Evolutionary conservation across 345 rosid species (phyloP), one percentile per base, ranked within the genome.

Genomic region (Euphorbia lathyris): DNA sequence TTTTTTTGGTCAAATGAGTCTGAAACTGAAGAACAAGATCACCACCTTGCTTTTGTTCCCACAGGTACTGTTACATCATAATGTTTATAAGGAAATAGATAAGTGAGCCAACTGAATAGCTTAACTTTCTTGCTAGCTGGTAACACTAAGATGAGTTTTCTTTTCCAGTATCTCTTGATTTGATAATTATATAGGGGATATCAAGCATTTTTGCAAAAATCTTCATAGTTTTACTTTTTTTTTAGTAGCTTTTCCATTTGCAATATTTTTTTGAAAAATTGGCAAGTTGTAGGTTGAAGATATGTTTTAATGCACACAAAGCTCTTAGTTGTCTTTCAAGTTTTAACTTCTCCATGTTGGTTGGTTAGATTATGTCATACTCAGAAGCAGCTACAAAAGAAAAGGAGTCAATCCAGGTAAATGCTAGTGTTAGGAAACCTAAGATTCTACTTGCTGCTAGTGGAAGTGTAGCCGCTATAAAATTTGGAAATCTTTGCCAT

Each of bases 381-480:
- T 65, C 68, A 19, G 57, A 65, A 47, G 25, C 58, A 26, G 68
- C 68, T 17, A 29, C 42, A 29, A 9, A 55, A 27, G 57, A 65
- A 65, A 47, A 55, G 32, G 57, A 65, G 57, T 16, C 42, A n/a
- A 11, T 48, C 26, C 68, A 65, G 68, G 42, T 27, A 16, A 47
- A 27, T 47, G 57, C 57, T 5, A 12, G 19, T 62, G 74, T 72
- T 1, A 88, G 88, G 70, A 91, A 79, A 71, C 92, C 90, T 0
- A 86, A 88, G 55, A 84, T 94, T 43, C 79, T 91, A 34, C 86
- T 94, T 1, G 97, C 93, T 45, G 97, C 98, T 20, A 85, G 93
- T 73, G 97, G 98, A 74, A 87, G 98, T 63, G 96, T 91, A 32
- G 96, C 98, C 30, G 95, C 98, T 26, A 83, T 94, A 64, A 88